Conservation (phyloP, 2,329 filamentous ascomycete genomes). For the Fusarium sp. region DNA sequence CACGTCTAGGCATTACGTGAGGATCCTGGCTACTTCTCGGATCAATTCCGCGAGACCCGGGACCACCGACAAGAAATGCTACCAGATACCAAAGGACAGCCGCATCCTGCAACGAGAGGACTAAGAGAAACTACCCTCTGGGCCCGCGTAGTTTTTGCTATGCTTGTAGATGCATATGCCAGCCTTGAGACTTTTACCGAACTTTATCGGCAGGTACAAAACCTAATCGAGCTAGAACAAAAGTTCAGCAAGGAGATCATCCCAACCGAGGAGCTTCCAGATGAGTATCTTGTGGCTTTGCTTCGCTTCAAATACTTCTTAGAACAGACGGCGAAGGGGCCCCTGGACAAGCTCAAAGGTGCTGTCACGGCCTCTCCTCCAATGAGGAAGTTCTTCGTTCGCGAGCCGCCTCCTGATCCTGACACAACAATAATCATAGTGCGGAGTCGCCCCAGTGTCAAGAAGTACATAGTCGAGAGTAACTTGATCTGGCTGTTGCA, state of each 20-base stretch:
- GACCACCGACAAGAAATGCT: constrained; percentile 53
- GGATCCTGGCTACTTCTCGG: constrained; percentile 67
- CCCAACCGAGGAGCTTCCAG: not conserved
- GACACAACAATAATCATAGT: not conserved
- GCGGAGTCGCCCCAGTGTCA: not conserved
- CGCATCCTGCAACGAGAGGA: not conserved
- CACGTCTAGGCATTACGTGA: constrained; percentile 67
- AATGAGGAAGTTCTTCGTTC: not conserved
- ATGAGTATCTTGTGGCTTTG: not conserved
- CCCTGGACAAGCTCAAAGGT: not conserved
- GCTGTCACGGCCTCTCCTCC: not conserved
- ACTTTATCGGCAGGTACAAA: not conserved
- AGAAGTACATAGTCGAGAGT: not conserved
- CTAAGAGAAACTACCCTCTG: not conserved
- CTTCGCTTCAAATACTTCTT: not conserved
- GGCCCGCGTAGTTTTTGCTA: not conserved
- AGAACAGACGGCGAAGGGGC: not conserved
- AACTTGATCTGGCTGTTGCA: not conserved
- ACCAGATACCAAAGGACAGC: not conserved
- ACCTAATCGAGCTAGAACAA: not conserved
- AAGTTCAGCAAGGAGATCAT: not conserved
- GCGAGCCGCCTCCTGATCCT: not conserved
- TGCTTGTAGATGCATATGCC: not conserved
- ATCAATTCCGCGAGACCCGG: constrained; percentile 53
- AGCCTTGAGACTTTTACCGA: not conserved